Evolutionary conservation across 345 rosid genomes (phyloP).

Genomic region (Reutealis trisperma): DNA sequence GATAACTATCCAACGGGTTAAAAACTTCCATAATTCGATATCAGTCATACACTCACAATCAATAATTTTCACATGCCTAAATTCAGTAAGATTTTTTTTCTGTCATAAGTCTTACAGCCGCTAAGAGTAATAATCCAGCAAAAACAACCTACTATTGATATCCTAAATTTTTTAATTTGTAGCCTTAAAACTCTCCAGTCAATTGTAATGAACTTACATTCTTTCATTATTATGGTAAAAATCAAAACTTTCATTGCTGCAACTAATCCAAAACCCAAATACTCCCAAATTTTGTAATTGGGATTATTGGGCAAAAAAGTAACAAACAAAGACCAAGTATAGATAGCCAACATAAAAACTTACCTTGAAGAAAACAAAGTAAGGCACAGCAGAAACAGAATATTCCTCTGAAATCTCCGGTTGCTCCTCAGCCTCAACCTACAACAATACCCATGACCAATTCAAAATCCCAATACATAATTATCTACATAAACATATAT

Average conservation of each 20-base stretch:
- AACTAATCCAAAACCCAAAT: neutral
- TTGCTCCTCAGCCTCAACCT: constrained; percentile 98
- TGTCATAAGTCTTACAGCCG: neutral
- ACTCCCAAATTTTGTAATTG: neutral
- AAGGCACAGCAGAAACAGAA: constrained; percentile 90
- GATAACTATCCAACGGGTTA: neutral
- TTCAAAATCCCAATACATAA: neutral
- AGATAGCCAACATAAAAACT: neutral
- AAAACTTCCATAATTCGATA: neutral
- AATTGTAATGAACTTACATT: neutral
- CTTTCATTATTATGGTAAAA: neutral
- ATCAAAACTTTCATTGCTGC: neutral
- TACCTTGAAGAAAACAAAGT: constrained; percentile 87
- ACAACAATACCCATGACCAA: constrained; percentile 15
- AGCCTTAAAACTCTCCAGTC: neutral
- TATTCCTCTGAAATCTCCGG: constrained; percentile 85
- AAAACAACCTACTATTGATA: neutral
- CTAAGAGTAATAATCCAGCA: neutral
- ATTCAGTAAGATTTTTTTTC: neutral
- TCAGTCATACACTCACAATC: neutral
- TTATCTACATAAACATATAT: neutral
- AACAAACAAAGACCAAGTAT: neutral
- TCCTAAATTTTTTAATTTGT: neutral
- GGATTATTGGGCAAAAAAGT: neutral
- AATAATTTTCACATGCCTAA: neutral